Percentiles rank a stretch among this genome's conserved stretches.
These are phyloP conservation scores for Emergomyces pasteurianus DNA, from an alignment of 2,329 filamentous ascomycete genomes.

Conservation along the genomic window DNA sequence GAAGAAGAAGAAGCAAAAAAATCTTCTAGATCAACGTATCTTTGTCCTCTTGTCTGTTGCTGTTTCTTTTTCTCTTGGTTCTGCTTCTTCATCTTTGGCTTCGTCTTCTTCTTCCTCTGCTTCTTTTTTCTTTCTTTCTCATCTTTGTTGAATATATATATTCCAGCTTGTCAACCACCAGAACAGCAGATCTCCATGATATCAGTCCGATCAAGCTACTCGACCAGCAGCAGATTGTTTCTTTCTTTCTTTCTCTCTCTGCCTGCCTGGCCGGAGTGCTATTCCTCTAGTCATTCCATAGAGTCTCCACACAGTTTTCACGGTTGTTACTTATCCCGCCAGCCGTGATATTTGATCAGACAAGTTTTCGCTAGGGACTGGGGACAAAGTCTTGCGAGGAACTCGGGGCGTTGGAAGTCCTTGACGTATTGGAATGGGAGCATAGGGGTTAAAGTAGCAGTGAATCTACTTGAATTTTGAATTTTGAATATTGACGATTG, in stretches of 20 bases:
- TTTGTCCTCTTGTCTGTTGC: neutral
- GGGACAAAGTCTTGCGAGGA: neutral
- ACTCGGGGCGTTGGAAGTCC: neutral
- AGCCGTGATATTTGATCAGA: neutral
- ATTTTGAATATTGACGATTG: no score
- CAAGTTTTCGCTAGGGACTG: neutral
- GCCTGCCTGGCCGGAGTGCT: neutral
- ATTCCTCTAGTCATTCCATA: neutral
- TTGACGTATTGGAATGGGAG: neutral
- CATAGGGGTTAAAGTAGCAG: neutral
- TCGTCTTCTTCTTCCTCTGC: no score
- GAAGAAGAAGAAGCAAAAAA: no score
- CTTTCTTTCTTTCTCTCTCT: neutral
- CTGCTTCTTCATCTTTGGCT: no score
- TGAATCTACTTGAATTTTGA: neutral
- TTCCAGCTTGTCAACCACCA: neutral
- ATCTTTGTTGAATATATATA: neutral
- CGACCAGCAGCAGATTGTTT: neutral
- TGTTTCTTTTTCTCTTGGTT: no score
- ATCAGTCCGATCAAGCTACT: no score
- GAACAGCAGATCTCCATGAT: no score
- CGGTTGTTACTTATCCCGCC: neutral
- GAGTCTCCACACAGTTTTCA: neutral
- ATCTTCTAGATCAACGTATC: neutral
- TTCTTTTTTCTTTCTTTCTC: no score